Base-by-base conservation (phyloP, 2,329 filamentous ascomycete genomes). In the Sporothrix pseudoabietina region DNA sequence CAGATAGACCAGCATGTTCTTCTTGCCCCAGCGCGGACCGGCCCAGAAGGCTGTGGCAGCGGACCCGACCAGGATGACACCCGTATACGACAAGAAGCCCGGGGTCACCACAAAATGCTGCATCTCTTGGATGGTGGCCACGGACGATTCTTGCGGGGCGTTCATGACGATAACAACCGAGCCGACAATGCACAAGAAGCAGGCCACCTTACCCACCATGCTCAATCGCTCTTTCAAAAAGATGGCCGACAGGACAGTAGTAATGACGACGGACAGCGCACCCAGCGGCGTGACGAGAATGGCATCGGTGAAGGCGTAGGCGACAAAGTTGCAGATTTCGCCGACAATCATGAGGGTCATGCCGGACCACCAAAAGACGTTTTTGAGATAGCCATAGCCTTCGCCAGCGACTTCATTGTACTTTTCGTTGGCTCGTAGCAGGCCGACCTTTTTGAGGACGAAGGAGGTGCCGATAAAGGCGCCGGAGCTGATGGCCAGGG, bases 261-360 rank as follows among this genome's bases (percentile, higher is more conserved):
- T 95, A 75, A 98, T 91, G 71, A 99, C 96, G 74, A 98, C 96
- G 1, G 93, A 94, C 69, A 98, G 85, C 3, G 95, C 95, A 75
- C 95, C 95, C 71, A 98, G 85, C 4, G 95, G 94, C 0, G 95
- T 98, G 72, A 98, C 95, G 76, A 98, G 85, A 78, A 98, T 98
- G 75, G 95, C 95, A 81, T 98, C 96, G 75, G 96, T 96, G 78
- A 98, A 98, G 73, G 94, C 93, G 80, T 98, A 98, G 71, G 96
- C 96, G 80, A 95, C 93, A 81, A 98, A 97, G 83, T 99, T 99
- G 88, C 94, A 97, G 73, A 97, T 89, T 82, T 99, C 96, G 77
- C 96, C 96, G 59, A 98, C 78, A 78, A 98, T 97, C 96, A 99
- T 98, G 74, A 98, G 87, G 0, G 85, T 94, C 96, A 99, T 98